phyloP scores from a whole-genome alignment of 2,329 filamentous ascomycete genomes.

The Gremmenia infestans region DNA sequence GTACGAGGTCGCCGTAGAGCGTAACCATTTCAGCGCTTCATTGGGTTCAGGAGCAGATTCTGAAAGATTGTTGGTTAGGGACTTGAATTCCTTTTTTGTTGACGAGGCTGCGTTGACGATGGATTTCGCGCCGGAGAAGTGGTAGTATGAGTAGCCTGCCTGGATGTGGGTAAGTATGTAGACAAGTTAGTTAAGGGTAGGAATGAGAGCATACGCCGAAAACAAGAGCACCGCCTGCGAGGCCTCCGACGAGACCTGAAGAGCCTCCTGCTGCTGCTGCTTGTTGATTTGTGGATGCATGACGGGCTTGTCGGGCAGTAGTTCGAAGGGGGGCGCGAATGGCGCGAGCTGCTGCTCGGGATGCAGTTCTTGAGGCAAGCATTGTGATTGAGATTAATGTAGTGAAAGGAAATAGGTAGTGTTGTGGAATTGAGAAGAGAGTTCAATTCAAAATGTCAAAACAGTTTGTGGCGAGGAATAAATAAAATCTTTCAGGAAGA shows the following conservation, averaged over 20 bases:
- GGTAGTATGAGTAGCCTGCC: slow-evolving; percentile 47
- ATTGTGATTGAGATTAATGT: slow-evolving; percentile 11
- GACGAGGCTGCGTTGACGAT: slow-evolving; percentile 46
- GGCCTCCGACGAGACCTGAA: slow-evolving; percentile 41
- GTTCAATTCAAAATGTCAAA: background rate
- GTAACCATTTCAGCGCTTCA: slow-evolving; percentile 61
- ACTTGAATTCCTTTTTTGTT: slow-evolving; percentile 55
- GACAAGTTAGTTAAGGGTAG: background rate
- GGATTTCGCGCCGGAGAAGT: slow-evolving; percentile 41
- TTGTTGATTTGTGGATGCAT: slow-evolving; percentile 19
- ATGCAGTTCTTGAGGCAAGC: slow-evolving; percentile 26
- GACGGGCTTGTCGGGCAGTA: slow-evolving; percentile 29
- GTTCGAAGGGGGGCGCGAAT: slow-evolving; percentile 19
- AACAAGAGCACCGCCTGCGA: slow-evolving; percentile 45
- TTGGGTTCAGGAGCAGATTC: slow-evolving; percentile 56
- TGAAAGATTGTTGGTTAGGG: slow-evolving; percentile 33
- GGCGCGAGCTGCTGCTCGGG: slow-evolving; percentile 21
- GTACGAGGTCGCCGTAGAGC: slow-evolving; percentile 62
- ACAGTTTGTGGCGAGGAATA: background rate
- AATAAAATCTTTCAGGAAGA: background rate
- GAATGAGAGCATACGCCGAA: slow-evolving; percentile 29
- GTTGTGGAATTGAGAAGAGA: background rate
- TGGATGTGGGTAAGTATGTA: slow-evolving; percentile 1
- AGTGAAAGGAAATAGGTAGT: background rate
- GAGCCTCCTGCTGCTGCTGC: slow-evolving; percentile 27